Evolutionary conservation across 495 filamentous ascomycete genomes (phyloP), one percentile per base, ranked within the genome.

Genomic region (Aspergillus biplanus): DNA sequence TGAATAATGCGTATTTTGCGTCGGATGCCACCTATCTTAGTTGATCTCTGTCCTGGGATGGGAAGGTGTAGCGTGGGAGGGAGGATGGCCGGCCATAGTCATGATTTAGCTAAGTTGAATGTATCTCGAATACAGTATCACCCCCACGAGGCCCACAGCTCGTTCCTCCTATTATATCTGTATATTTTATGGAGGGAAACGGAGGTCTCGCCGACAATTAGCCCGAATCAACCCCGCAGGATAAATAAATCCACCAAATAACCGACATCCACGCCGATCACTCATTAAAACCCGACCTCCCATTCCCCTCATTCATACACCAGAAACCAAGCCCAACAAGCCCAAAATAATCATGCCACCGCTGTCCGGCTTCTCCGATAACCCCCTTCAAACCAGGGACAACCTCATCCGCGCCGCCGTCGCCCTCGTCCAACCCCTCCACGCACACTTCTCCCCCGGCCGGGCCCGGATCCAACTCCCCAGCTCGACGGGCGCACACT

Each of bases 301-400:
- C 21, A 27, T 27, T 27, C 21, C 21, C 21, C 21, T 27, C 21
- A 39, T 39, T 8, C 13, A 39, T 13, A 39, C 13, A 39, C 37
- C 3, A 1, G 13, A 7, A 0, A 7, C 13, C 37, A 8, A 39
- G 3, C 37, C 52, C 31, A 53, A 44, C 6, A 27, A 27, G 21
- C 21, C 2, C 21, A 27, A 1, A 27, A 1, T 27, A 27, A 27
- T 2, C 21, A 61, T 61, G 58, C 58, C 58, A 32, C 58, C 58
- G 9, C 58, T 61, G 33, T 9, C 47, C 4, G 48, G 37, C 33
- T 61, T 61, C 58, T 52, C 58, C 8, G 37, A 61, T n/a, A 61
- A 61, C 58, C 58, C 58, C 4, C 49, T 61, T 8, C 12, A 7
- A 11, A 18, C n/a, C 18, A 47, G 58, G 4, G 9, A 48, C 0